A percentile compares a stretch with the other conserved stretches of the same genome.
These are phyloP conservation scores for Beauveria sp. DNA, from an alignment of 2,329 filamentous ascomycete genomes.

Conservation along the genomic window DNA sequence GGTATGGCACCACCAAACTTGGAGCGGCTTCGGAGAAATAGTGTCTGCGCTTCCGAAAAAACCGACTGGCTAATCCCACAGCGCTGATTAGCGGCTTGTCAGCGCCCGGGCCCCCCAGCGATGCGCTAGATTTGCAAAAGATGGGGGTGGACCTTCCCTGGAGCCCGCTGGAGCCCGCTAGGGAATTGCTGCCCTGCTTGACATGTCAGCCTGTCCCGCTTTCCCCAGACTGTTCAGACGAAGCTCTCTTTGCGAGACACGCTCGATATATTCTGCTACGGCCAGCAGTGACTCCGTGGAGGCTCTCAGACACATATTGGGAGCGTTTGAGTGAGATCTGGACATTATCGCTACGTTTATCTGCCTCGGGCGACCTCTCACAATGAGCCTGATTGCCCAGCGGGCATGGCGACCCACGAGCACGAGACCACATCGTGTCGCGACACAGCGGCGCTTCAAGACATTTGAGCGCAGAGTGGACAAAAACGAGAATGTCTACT, in stretches of 20 bases:
- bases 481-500: constrained; percentile 20
- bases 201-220: neutral
- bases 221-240: constrained; percentile 9
- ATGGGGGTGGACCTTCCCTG: constrained; percentile 5
- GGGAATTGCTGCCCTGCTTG: neutral
- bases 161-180: constrained; percentile 3
- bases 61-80: neutral
- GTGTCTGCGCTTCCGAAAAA: constrained; percentile 9
- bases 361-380: neutral
- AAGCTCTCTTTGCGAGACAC: constrained; percentile 2
- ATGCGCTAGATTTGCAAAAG: constrained; percentile 5
- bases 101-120: neutral
- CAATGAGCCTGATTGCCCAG: constrained; percentile 1
- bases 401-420: constrained; percentile 6
- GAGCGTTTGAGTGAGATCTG: neutral
- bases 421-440: constrained; percentile 6
- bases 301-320: neutral
- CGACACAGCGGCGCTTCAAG: constrained; percentile 9
- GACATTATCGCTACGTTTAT: neutral
- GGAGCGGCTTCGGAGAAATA: constrained; percentile 2
- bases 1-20: neutral
- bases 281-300: neutral
- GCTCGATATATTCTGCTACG: neutral
- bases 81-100: neutral
- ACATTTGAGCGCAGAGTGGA: constrained; percentile 12